phyloP scores from a whole-genome alignment of 1,284 basidiomycete species.

The Chalciporus sp. region DNA sequence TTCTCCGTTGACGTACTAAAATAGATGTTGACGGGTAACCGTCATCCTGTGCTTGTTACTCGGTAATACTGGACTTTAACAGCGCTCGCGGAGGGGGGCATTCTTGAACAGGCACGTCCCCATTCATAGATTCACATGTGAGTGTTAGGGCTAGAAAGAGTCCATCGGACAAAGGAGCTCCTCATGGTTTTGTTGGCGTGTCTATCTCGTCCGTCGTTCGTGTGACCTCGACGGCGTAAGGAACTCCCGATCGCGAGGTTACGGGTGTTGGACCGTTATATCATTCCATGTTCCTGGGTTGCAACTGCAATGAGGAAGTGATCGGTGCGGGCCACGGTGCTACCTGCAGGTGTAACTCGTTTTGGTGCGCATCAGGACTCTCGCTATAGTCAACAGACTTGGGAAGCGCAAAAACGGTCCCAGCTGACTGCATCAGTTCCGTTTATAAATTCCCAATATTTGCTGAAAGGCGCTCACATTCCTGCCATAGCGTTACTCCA shows the following conservation, averaged over 20 bases:
- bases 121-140: neutral
- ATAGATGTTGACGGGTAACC: neutral
- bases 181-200: too few relatives aligned
- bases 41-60: neutral
- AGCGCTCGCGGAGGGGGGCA: neutral
- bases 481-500: neutral
- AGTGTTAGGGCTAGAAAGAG: neutral
- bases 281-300: too few relatives aligned
- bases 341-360: neutral
- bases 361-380: neutral
- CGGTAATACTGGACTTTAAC: neutral
- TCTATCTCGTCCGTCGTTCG: neutral
- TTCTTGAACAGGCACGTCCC: neutral
- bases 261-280: too few relatives aligned
- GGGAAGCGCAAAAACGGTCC: neutral
- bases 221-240: neutral
- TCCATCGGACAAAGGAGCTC: neutral
- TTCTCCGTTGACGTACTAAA: neutral
- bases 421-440: too few relatives aligned
- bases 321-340: too few relatives aligned
- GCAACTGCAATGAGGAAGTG: too few relatives aligned
- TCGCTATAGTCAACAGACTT: neutral
- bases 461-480: neutral
- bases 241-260: neutral
- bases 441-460: neutral